These are phyloP conservation scores for Dendrothele bispora DNA, from an alignment of 768 basidiomycete genomes.

Conservation along the genomic window DNA sequence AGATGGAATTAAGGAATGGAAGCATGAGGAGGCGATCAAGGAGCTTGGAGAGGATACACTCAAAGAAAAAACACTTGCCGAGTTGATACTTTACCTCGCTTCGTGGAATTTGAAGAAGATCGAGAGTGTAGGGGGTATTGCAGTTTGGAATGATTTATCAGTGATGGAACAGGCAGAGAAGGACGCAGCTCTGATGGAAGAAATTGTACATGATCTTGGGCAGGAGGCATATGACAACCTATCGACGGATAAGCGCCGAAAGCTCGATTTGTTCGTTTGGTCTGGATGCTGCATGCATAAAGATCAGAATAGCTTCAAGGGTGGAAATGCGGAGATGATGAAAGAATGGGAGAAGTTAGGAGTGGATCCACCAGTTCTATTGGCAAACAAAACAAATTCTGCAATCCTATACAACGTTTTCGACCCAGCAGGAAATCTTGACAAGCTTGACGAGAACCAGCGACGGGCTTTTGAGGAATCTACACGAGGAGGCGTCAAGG, in stretches of 20 bases:
- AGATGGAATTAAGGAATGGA: slow-evolving; percentile 7
- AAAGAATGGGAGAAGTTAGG: slow-evolving; percentile 11
- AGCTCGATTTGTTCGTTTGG: slow-evolving; percentile 20
- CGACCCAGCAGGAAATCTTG: slow-evolving; percentile 3
- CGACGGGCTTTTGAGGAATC: slow-evolving; percentile 9
- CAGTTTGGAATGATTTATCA: slow-evolving; percentile 18
- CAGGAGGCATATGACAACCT: too few species aligned
- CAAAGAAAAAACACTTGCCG: not conserved
- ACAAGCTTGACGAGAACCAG: not conserved
- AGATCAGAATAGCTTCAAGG: slow-evolving; percentile 24
- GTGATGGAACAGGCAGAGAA: too few species aligned
- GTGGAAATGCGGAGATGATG: slow-evolving; percentile 17
- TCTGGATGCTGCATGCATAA: slow-evolving; percentile 32
- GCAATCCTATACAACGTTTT: slow-evolving; percentile 12
- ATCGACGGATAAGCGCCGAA: slow-evolving; percentile 11
- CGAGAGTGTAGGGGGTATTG: slow-evolving; percentile 14
- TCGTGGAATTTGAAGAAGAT: slow-evolving; percentile 4
- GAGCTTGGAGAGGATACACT: slow-evolving; percentile 14
- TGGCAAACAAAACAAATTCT: slow-evolving; percentile 26
- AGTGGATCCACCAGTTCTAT: slow-evolving; percentile 10
- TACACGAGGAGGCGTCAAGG: slow-evolving; percentile 16
- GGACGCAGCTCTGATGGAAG: too few species aligned
- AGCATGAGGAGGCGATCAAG: not conserved
- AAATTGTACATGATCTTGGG: too few species aligned
- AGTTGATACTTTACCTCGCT: slow-evolving; percentile 5